Evolutionary conservation across 2,329 filamentous ascomycete species (phyloP).

Genomic region (Beauveria medogensis): DNA sequence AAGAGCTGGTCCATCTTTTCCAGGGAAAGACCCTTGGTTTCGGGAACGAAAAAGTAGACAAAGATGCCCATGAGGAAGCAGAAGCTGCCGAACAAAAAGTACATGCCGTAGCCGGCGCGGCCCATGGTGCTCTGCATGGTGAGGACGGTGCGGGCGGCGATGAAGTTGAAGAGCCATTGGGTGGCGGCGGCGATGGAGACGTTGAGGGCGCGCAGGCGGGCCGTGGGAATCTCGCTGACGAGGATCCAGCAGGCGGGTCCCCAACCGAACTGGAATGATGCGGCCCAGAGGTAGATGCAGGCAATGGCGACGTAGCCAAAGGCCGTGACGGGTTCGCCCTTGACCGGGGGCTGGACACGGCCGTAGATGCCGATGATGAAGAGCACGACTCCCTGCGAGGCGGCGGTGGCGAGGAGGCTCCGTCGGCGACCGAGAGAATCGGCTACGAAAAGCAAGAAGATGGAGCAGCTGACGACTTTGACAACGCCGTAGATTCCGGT

Average conservation of each 20-base stretch:
- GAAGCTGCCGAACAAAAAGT: conserved; percentile 61
- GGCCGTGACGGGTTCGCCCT: conserved; percentile 45
- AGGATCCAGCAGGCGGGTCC: conserved; percentile 68
- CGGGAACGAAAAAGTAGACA: conserved; percentile 59
- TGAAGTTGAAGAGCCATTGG: conserved; percentile 69
- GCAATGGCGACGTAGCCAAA: conserved; percentile 64
- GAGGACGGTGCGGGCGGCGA: conserved; percentile 59
- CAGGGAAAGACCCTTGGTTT: conserved; percentile 58
- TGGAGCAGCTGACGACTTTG: conserved; percentile 55
- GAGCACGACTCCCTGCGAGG: conserved; percentile 55
- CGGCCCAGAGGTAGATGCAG: conserved; percentile 65
- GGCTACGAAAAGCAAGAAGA: conserved; percentile 59
- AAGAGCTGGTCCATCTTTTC: conserved; percentile 62
- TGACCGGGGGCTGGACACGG: conserved; percentile 49
- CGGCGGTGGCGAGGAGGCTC: conserved; percentile 55
- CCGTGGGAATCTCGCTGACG: conserved; percentile 59
- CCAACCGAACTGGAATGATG: conserved; percentile 62
- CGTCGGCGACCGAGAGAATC: conserved; percentile 59
- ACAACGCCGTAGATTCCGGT: conserved; percentile 68
- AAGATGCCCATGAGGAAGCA: conserved; percentile 58
- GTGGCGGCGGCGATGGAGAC: conserved; percentile 61
- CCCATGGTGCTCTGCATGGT: conserved; percentile 55
- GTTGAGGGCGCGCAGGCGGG: conserved; percentile 56
- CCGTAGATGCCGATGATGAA: conserved; percentile 67
- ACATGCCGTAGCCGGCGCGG: conserved; percentile 45